Percentiles rank a stretch among this genome's conserved stretches.
phyloP scores from a whole-genome alignment of 1,284 basidiomycete genomes.

The Microstroma glucosiphilum region DNA sequence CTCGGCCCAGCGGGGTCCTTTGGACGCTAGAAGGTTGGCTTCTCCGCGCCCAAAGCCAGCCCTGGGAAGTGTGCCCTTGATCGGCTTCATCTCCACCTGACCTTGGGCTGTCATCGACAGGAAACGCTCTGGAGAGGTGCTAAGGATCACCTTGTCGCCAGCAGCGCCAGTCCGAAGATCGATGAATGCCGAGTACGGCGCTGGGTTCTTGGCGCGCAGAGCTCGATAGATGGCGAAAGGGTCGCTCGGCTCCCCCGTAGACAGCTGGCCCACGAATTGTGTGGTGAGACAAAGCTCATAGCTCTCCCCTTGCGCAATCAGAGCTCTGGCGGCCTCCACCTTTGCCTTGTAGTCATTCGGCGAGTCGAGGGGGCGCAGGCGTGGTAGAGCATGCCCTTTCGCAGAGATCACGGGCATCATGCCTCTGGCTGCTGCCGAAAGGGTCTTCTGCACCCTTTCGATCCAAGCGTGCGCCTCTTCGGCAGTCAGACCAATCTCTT shows the following conservation, averaged over 20 bases:
- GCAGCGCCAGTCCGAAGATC: conserved; percentile 59
- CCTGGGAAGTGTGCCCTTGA: conserved; percentile 68
- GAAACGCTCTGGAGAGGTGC: conserved; percentile 83
- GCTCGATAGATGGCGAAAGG: conserved; percentile 40
- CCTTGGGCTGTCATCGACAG: conserved; percentile 72
- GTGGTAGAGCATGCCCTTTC: neutral
- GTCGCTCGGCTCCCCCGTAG: conserved; percentile 7
- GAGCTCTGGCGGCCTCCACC: conserved; percentile 68
- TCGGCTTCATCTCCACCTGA: conserved; percentile 75
- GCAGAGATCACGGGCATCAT: too few species aligned
- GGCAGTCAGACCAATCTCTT: neutral
- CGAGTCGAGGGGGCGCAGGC: conserved; percentile 7
- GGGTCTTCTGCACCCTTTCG: neutral
- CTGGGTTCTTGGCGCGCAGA: conserved; percentile 67
- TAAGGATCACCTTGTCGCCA: conserved; percentile 51
- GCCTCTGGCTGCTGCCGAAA: neutral
- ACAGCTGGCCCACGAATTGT: conserved; percentile 52
- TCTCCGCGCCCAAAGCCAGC: conserved; percentile 44
- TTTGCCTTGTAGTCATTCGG: conserved; percentile 61
- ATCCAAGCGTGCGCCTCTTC: neutral
- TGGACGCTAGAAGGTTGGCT: conserved; percentile 18
- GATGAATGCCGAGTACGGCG: conserved; percentile 81
- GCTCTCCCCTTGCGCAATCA: conserved; percentile 78
- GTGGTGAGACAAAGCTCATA: conserved; percentile 94
- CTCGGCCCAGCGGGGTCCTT: neutral